Base-by-base conservation (phyloP, 2,329 filamentous ascomycete genomes). In the Nemania sp. region DNA sequence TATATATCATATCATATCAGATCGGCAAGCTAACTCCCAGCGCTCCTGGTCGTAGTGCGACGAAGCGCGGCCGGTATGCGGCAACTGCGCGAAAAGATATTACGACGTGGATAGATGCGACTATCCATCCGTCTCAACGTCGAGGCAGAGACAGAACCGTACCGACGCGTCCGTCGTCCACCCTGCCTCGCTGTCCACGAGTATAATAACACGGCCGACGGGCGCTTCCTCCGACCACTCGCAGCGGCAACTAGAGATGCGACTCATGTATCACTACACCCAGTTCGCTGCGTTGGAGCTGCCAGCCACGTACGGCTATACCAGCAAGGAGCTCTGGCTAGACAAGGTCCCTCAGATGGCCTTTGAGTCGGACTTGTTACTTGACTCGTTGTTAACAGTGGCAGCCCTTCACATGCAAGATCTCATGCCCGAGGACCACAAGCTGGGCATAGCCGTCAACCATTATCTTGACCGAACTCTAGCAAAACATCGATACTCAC, bases 261-360 rank as follows among this genome's bases (percentile, higher is more conserved):
- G 64, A 3, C 64, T 69, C 43, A 64, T 69, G 59, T 67, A 67
- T 27, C 64, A 69, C 56, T 69, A 69, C 22, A 67, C 64, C 1
- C 64, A 63, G 52, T 61, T 61, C 45, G 59, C 60, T 1, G 67
- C 67, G 0, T 27, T 66, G 43, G 55, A 69, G 60, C 5, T 69
- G 38, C 67, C 67, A 5, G 67, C 67, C 15, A 62, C 67, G 11
- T 69, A 69, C 13, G 64, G 64, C 5, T 64, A 64, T 24, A 35
- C 67, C 3, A 67, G 66, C 67, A 63, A 60, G 52, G 52, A 66
- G 52, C 64, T 69, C 56, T 69, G 67, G 67, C 47, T 69, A 13
- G 67, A 67, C 51, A 67, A 56, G 24, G 67, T 67, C 8, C 64
- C 67, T 4, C 64, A 61, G 55, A 67, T 67, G 59, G 64, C 67